phyloP scores from a whole-genome alignment of 2,329 filamentous ascomycete genomes.

The Xylaria sp. region DNA sequence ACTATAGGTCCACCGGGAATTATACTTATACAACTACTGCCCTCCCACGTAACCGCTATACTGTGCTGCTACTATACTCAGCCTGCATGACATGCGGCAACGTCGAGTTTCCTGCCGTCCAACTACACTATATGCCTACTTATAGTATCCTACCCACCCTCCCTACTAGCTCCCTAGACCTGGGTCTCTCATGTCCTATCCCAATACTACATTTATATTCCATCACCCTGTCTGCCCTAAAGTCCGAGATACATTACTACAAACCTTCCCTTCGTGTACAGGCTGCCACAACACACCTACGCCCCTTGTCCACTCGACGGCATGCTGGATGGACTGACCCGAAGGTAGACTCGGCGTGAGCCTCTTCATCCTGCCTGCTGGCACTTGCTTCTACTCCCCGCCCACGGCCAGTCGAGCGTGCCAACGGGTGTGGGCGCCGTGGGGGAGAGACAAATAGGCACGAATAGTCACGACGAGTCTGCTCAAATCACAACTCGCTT shows the following conservation, averaged over 20 bases:
- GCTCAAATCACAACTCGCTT: constrained; percentile 28
- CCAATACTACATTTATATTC: constrained; percentile 10
- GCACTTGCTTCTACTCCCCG: constrained; percentile 13
- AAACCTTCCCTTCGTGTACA: not conserved
- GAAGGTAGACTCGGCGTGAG: constrained; percentile 44
- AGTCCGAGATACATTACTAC: not conserved
- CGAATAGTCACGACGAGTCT: not conserved
- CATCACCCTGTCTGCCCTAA: not conserved
- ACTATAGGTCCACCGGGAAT: constrained; percentile 14
- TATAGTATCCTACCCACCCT: constrained; percentile 5
- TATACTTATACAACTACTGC: not conserved
- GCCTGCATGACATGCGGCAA: constrained; percentile 29
- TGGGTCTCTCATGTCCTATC: constrained; percentile 1
- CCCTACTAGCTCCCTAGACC: constrained; percentile 4
- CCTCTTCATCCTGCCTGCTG: constrained; percentile 27
- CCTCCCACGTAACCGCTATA: not conserved
- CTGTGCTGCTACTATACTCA: constrained; percentile 9
- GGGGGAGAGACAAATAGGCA: constrained; percentile 14
- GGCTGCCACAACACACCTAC: not conserved
- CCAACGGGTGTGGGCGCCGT: constrained; percentile 31
- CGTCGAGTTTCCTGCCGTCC: constrained; percentile 14
- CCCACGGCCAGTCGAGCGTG: constrained; percentile 14
- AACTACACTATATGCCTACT: constrained; percentile 1
- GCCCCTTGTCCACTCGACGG: not conserved
- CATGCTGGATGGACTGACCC: constrained; percentile 37